phyloP scores from a whole-genome alignment of 1,284 basidiomycete species.

The Hypsizygus ulmarius region DNA sequence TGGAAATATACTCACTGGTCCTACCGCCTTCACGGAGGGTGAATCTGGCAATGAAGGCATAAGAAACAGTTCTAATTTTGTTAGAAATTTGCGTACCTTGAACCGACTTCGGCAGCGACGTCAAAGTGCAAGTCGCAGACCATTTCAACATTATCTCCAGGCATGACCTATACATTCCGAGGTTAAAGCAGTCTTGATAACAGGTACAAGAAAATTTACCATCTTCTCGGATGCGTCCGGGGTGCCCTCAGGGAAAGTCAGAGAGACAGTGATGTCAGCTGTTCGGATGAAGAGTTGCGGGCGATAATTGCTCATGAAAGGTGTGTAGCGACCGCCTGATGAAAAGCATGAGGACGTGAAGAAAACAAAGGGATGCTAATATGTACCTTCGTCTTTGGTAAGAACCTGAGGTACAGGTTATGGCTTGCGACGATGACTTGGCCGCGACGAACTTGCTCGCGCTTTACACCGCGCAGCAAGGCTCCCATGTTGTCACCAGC shows the following conservation, averaged over 20 bases:
- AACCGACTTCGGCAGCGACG: slow-evolving; percentile 89
- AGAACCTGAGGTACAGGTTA: slow-evolving; percentile 56
- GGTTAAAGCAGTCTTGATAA: neutral
- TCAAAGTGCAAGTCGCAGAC: slow-evolving; percentile 84
- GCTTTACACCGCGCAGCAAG: slow-evolving; percentile 94
- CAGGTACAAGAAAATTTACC: slow-evolving; percentile 38
- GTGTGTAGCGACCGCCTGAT: slow-evolving; percentile 88
- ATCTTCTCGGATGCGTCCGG: slow-evolving; percentile 79
- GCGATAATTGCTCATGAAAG: slow-evolving; percentile 95
- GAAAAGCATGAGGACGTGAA: neutral
- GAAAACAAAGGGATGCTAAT: neutral
- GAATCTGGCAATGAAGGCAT: slow-evolving; percentile 52
- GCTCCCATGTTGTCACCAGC: slow-evolving; percentile 99
- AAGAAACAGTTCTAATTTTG: neutral
- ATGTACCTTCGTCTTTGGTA: slow-evolving; percentile 87
- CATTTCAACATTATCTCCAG: slow-evolving; percentile 97
- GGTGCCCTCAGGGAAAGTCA: slow-evolving; percentile 87
- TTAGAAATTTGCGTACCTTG: slow-evolving; percentile 51
- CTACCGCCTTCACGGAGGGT: slow-evolving; percentile 97
- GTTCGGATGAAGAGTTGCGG: slow-evolving; percentile 98
- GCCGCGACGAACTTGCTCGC: slow-evolving; percentile 93
- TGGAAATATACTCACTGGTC: slow-evolving; percentile 61
- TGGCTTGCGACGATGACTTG: slow-evolving; percentile 75
- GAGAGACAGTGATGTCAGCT: slow-evolving; percentile 85
- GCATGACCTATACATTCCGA: slow-evolving; percentile 74